phyloP scores from a whole-genome alignment of 768 basidiomycete genomes.

The Pholiota microspora region DNA sequence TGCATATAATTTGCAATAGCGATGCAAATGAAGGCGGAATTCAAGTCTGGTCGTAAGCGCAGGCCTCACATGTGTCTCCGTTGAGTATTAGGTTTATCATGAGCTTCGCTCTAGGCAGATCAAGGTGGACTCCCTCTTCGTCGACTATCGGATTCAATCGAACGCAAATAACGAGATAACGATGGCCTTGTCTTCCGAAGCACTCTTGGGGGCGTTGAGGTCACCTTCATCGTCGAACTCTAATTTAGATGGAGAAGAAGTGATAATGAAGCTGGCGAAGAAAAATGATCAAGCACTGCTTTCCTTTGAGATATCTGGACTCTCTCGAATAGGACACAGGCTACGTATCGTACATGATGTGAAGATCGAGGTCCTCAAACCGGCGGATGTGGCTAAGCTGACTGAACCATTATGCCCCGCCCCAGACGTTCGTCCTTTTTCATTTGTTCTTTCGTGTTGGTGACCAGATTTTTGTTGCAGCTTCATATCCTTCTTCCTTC shows the following conservation, averaged over 20 bases:
- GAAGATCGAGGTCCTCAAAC: slow-evolving; percentile 76
- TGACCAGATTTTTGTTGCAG: slow-evolving; percentile 40
- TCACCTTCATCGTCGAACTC: slow-evolving; percentile 55
- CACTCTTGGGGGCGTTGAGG: slow-evolving; percentile 70
- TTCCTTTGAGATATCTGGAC: slow-evolving; percentile 69
- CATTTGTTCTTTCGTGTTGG: background rate
- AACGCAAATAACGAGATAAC: slow-evolving; percentile 83
- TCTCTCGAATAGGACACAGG: slow-evolving; percentile 59
- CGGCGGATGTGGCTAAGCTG: slow-evolving; percentile 67
- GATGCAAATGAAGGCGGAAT: slow-evolving; percentile 81
- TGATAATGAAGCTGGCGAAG: slow-evolving; percentile 84
- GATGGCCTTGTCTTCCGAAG: slow-evolving; percentile 68
- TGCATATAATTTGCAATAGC: slow-evolving; percentile 82
- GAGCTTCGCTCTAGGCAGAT: slow-evolving; percentile 44
- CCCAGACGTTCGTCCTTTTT: slow-evolving; percentile 60
- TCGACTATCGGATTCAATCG: slow-evolving; percentile 81
- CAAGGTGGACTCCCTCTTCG: slow-evolving; percentile 67
- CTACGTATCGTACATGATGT: slow-evolving; percentile 79
- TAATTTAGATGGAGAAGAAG: slow-evolving; percentile 57
- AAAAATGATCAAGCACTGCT: slow-evolving; percentile 78
- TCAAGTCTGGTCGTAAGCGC: slow-evolving; percentile 75
- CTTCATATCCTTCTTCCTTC: slow-evolving; percentile 77
- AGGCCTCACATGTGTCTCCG: background rate
- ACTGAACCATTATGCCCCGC: slow-evolving; percentile 84
- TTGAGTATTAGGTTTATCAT: background rate